Conservation (phyloP, 2,329 filamentous ascomycete species). For the Arthrobotrys sinensis region DNA sequence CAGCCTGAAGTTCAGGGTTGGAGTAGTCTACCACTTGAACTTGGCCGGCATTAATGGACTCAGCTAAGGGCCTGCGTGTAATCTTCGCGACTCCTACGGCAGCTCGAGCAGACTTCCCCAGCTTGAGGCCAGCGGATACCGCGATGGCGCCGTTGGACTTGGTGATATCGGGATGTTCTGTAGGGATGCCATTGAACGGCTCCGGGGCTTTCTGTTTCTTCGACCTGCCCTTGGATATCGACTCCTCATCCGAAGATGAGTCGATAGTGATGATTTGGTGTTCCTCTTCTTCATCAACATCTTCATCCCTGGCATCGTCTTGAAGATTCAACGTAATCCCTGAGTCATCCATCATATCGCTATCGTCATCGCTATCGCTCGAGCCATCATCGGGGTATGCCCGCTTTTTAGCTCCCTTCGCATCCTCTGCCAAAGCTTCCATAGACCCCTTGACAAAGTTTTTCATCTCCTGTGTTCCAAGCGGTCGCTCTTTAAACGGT, state of each 20-base stretch:
- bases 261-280: slow-evolving; percentile 45
- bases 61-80: slow-evolving; percentile 38
- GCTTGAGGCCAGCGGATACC: slow-evolving; percentile 50
- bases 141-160: slow-evolving; percentile 56
- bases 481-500: slow-evolving; percentile 2
- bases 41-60: slow-evolving; percentile 34
- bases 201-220: slow-evolving; percentile 27
- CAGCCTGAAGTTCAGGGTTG: neutral
- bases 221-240: slow-evolving; percentile 43
- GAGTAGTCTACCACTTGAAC: slow-evolving; percentile 55
- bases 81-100: slow-evolving; percentile 35
- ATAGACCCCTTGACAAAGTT: slow-evolving; percentile 20
- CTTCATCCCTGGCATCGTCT: slow-evolving; percentile 32
- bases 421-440: slow-evolving; percentile 27
- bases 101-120: slow-evolving; percentile 47
- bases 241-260: slow-evolving; percentile 51
- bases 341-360: slow-evolving; percentile 60
- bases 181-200: neutral
- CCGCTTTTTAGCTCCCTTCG: slow-evolving; percentile 7
- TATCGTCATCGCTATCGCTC: slow-evolving; percentile 52
- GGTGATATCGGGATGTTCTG: neutral
- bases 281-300: slow-evolving; percentile 2
- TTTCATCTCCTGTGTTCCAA: slow-evolving; percentile 33
- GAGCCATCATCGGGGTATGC: slow-evolving; percentile 36
- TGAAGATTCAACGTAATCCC: slow-evolving; percentile 59